A percentile compares a stretch with the other conserved stretches of the same genome.
Evolutionary conservation across 2,329 filamentous ascomycete genomes (phyloP).

Genomic region (Hypoxylon sp.): DNA sequence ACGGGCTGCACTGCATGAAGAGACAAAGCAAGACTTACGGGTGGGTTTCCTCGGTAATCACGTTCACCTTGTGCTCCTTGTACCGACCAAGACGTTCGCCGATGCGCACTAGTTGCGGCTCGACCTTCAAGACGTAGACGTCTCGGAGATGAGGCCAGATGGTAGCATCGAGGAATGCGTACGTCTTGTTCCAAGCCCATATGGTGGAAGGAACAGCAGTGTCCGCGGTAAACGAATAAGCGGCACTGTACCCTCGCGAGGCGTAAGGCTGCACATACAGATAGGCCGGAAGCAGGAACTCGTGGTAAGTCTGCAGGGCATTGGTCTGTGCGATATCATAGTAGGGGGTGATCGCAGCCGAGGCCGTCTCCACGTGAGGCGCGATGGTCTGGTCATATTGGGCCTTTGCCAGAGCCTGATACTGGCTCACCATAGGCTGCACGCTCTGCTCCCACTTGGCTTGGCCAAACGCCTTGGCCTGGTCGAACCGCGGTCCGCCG

Average conservation of each 20-base stretch:
- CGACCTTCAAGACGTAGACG: conserved; percentile 89
- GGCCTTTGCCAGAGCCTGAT: conserved; percentile 65
- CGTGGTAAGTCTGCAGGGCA: conserved; percentile 72
- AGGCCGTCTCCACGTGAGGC: conserved; percentile 73
- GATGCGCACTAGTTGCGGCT: conserved; percentile 93
- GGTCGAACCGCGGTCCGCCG: conserved; percentile 74
- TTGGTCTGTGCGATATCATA: conserved; percentile 71
- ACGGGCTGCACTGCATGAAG: not conserved
- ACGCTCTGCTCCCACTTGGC: conserved; percentile 81
- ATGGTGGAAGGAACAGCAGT: conserved; percentile 76
- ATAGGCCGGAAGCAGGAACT: conserved; percentile 79
- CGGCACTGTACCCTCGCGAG: conserved; percentile 70
- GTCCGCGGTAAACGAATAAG: conserved; percentile 71
- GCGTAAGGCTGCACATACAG: conserved; percentile 77
- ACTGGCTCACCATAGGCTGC: conserved; percentile 75
- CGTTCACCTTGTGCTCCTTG: conserved; percentile 56
- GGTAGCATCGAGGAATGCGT: conserved; percentile 75
- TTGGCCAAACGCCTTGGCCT: conserved; percentile 70
- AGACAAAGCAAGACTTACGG: conserved; percentile 39
- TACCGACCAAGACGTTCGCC: conserved; percentile 86
- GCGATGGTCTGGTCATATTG: conserved; percentile 76
- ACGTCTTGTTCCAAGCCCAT: conserved; percentile 73
- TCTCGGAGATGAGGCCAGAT: conserved; percentile 83
- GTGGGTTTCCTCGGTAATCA: conserved; percentile 44
- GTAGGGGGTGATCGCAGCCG: conserved; percentile 71